These are phyloP conservation scores for Arthrocladium fulminans DNA, from an alignment of 2,329 filamentous ascomycete genomes.

Conservation along the genomic window DNA sequence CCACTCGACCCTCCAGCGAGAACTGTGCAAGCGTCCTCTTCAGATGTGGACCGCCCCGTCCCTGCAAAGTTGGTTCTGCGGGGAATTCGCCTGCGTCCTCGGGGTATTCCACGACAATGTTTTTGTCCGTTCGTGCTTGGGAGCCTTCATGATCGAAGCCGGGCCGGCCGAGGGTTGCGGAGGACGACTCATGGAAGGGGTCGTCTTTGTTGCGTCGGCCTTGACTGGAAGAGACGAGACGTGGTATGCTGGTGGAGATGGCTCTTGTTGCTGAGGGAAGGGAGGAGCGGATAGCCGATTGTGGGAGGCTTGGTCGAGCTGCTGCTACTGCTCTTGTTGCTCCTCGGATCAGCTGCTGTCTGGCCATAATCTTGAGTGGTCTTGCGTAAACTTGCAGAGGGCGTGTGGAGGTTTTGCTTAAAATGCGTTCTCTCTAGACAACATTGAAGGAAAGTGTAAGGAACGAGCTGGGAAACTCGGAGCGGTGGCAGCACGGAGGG, in stretches of 20 bases:
- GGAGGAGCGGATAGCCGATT: background rate
- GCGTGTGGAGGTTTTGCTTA: background rate
- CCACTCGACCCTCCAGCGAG: slow-evolving; percentile 74
- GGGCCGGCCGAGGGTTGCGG: slow-evolving; percentile 26
- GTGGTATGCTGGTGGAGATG: slow-evolving; percentile 10
- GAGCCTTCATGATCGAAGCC: slow-evolving; percentile 48
- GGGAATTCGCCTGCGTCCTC: slow-evolving; percentile 61
- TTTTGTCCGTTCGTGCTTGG: slow-evolving; percentile 71
- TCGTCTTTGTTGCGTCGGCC: slow-evolving; percentile 15
- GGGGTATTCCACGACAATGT: slow-evolving; percentile 70
- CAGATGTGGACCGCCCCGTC: slow-evolving; percentile 69
- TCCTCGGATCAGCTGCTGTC: background rate
- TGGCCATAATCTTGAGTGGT: background rate
- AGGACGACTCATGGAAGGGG: slow-evolving; percentile 21
- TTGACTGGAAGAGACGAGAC: slow-evolving; percentile 5
- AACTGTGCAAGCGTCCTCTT: slow-evolving; percentile 80
- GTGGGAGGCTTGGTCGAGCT: background rate
- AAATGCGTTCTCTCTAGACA: no score
- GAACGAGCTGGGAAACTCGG: no score
- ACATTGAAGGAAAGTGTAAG: no score
- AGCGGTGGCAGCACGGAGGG: no score
- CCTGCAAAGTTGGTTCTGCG: slow-evolving; percentile 59
- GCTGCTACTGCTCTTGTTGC: background rate
- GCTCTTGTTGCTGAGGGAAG: background rate
- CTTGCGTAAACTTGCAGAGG: background rate